Base-by-base conservation (phyloP, 495 filamentous ascomycete species). In the Neurospora cerealis region DNA sequence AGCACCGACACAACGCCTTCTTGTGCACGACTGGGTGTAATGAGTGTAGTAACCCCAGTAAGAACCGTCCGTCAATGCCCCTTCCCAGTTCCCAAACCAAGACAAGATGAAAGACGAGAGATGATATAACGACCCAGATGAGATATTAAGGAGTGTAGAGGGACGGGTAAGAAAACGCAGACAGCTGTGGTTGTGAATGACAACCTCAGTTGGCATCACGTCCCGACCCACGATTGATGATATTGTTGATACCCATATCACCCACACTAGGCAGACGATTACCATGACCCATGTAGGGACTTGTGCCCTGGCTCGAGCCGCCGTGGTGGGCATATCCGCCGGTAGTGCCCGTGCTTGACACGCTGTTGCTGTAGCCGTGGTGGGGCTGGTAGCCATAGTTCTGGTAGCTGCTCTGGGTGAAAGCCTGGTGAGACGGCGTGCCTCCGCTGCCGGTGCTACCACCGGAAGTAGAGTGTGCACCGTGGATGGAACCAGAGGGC, bases 181-280 rank as follows among this genome's bases (percentile, higher is more conserved):
- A 39, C 38, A 39, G 38, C 9, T 39, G 7, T 19, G 34, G 32
- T 24, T 4, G 21, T 2, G 39, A 32, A 13, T 72, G 34, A 54
- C 17, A 28, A 46, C 75, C 70, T 36, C 73, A 69, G n/a, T 75
- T 75, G 17, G 42, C 17, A 28, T 41, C 69, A 38, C 69, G 73
- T 41, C 71, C 74, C 38, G 76, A 72, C 54, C 75, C 84, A 79
- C 86, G 81, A 78, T 87, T 87, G 70, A 88, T 86, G 71, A 89
- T 86, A 37, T 85, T 80, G 73, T 85, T 86, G 78, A 89, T 89
- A 38, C 86, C 86, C 85, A 88, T 88, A 78, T 89, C 85, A 10
- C 78, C 77, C 70, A 86, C 84, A 72, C 85, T 86, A 0, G 86
- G 85, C n/a, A 87, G 80, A 11, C 87, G 77, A 75, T 81, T 80